phyloP scores from a whole-genome alignment of 148 eudicot genomes.

The Rhododendron molle region DNA sequence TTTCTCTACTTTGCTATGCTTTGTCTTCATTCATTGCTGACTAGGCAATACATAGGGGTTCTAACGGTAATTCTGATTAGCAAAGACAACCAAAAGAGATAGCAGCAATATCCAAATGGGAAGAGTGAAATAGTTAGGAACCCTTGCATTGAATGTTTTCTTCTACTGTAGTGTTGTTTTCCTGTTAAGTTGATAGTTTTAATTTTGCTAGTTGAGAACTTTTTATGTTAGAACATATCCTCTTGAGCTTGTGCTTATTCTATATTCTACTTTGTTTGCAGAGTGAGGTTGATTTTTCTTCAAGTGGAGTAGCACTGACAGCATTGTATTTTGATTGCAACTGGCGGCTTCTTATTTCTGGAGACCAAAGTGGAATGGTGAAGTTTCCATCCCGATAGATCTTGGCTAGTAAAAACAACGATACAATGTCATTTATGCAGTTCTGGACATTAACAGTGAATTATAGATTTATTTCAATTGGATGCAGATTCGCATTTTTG shows the following conservation, averaged over 20 bases:
- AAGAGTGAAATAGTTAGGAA: background rate
- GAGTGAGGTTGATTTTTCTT: conserved; percentile 61
- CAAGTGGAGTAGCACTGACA: conserved; percentile 58
- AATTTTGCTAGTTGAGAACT: background rate
- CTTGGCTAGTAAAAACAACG: background rate
- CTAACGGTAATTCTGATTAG: background rate
- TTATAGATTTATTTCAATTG: conserved; percentile 1
- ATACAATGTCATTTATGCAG: background rate
- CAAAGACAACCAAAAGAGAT: background rate
- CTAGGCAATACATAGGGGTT: background rate
- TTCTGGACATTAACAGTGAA: background rate
- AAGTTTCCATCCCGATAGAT: conserved; percentile 10
- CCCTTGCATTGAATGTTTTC: background rate
- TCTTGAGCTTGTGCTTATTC: background rate
- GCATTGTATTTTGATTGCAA: conserved; percentile 48
- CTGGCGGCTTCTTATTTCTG: conserved; percentile 57
- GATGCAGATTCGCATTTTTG: conserved; percentile 63
- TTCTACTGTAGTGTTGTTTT: background rate
- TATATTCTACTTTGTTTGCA: conserved; percentile 21
- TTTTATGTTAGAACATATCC: background rate
- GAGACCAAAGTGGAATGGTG: conserved; percentile 93
- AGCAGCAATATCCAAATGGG: background rate
- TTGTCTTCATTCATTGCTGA: background rate
- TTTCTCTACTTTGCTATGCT: background rate
- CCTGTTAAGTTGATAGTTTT: background rate